Evolutionary conservation across 2,329 filamentous ascomycete genomes (phyloP), one percentile per base, ranked within the genome.

Genomic region (Rhytidhysteron rufulum): DNA sequence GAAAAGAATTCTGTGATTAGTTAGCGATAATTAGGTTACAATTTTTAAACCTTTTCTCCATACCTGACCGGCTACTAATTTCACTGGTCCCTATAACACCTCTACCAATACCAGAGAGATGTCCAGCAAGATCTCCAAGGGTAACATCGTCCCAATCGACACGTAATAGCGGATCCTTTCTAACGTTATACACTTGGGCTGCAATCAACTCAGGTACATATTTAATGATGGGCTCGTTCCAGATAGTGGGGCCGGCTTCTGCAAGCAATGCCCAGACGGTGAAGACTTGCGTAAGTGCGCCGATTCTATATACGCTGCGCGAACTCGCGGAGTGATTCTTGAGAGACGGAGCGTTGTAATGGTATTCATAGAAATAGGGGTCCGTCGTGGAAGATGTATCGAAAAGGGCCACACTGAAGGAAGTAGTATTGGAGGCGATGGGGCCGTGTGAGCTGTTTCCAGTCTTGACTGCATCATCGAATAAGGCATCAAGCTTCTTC

Each of bases 281-380:
- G 38, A 69, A 52, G 4, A 66, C 49, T 39, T 69, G 72, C 8
- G 60, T 58, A 25, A 65, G 49, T 43, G 66, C 71, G 1, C 67
- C 70, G 13, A 72, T 50, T 72, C 52, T 15, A 55, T 63, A 43
- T 71, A 60, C 3, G 70, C 61, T 19, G 57, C 60, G 4, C 58
- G 54, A 1, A 61, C 60, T 6, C 68, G n/a, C 68, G 2, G 49
- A 38, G 0, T 51, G 44, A 2, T 45, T 49, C n/a, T 65, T 50
- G 31, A 66, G 60, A 61, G 41, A 68, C 49, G 41, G 69, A 60
- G 45, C 63, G 64, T 45, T 68, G 65, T 42, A 44, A 36, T 54
- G 49, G 37, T 44, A 49, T 24, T 49, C 47, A 15, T 46, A 50
- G 4, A 48, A 17, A 4, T 44, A 41, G 11, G 29, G 31, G 15